phyloP scores from a whole-genome alignment of 345 rosid species.

The Turritis glabra region DNA sequence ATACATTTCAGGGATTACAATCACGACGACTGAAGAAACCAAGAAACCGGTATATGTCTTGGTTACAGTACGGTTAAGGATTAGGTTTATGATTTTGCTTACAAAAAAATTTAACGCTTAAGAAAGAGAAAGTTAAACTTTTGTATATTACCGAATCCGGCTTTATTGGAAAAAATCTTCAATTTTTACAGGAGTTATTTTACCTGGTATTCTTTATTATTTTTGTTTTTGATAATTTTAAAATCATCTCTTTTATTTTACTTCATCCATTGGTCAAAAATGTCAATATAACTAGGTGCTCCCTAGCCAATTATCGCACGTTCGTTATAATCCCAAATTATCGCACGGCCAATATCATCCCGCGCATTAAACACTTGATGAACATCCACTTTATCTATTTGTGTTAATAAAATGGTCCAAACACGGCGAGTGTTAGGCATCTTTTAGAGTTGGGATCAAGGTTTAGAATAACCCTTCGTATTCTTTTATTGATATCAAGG shows the following conservation, averaged over 20 bases:
- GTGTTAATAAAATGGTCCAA: too few relatives aligned
- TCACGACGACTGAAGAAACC: slow-evolving; percentile 45
- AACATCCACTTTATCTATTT: too few relatives aligned
- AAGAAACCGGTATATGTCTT: slow-evolving; percentile 19
- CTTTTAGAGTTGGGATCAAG: too few relatives aligned
- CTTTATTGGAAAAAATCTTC: neutral
- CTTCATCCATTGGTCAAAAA: neutral
- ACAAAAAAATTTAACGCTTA: neutral
- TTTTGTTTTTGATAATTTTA: neutral
- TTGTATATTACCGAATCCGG: neutral
- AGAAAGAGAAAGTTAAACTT: neutral
- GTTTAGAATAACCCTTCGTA: too few relatives aligned
- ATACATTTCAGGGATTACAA: slow-evolving; percentile 59
- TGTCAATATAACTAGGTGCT: too few relatives aligned
- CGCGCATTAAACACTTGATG: too few relatives aligned
- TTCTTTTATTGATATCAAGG: too few relatives aligned
- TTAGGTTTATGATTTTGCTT: neutral
- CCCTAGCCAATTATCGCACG: too few relatives aligned
- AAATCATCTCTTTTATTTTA: neutral
- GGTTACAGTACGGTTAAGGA: neutral
- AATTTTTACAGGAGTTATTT: neutral
- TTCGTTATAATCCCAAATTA: too few relatives aligned
- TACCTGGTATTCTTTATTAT: neutral
- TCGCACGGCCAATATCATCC: too few relatives aligned
- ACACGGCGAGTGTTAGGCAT: too few relatives aligned